Evolutionary conservation across 768 basidiomycete genomes (phyloP).

Genomic region (Kwoniella sp.): DNA sequence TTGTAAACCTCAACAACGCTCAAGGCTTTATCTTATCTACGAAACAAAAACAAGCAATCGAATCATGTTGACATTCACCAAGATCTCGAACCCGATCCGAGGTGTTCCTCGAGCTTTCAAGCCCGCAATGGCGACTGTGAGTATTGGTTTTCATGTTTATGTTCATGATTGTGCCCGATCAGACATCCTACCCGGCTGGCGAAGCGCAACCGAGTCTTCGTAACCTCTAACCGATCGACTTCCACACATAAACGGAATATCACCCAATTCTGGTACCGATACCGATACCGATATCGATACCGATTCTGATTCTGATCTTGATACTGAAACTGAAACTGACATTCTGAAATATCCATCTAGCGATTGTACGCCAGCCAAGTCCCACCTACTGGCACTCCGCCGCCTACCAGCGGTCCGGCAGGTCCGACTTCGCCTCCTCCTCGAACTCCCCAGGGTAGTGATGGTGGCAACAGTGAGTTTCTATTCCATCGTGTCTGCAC

Average conservation of each 20-base stretch:
- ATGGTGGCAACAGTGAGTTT: not conserved
- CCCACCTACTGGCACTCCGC: not conserved
- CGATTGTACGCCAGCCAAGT: slow-evolving; percentile 1
- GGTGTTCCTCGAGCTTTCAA: not conserved
- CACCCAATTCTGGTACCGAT: too few species aligned
- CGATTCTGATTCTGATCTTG: slow-evolving; percentile 3
- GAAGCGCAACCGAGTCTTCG: not conserved
- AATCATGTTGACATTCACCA: not conserved
- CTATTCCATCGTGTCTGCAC: not conserved
- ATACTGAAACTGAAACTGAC: too few species aligned
- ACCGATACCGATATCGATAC: not conserved
- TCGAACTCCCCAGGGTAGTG: not conserved
- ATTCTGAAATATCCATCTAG: too few species aligned
- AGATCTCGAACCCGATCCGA: too few species aligned
- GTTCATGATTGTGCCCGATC: too few species aligned
- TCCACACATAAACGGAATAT: too few species aligned
- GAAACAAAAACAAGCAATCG: too few species aligned
- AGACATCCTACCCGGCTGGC: too few species aligned
- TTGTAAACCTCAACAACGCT: too few species aligned
- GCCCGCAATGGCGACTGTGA: not conserved
- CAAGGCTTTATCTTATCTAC: too few species aligned
- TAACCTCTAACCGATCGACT: not conserved
- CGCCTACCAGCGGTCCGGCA: slow-evolving; percentile 2
- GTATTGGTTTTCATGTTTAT: too few species aligned
- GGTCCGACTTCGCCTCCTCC: not conserved